phyloP scores from a whole-genome alignment of 2,329 filamentous ascomycete genomes.

The Fusarium verticillioides region DNA sequence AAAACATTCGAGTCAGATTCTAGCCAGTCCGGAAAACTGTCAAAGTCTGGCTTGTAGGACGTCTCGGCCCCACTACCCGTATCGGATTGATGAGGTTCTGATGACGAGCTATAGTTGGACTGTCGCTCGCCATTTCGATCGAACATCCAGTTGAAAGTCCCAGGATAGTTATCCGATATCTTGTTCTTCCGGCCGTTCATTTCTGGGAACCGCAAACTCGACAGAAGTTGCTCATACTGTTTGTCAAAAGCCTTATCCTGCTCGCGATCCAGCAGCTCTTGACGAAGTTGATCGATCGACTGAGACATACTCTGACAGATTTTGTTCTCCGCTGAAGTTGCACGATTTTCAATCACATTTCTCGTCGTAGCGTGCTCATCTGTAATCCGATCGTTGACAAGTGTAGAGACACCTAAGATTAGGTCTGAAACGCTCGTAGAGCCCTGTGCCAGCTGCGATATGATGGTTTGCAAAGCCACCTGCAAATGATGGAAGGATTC shows the following conservation, averaged over 20 bases:
- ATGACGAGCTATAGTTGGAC: accelerated
- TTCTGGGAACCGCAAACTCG: neutral
- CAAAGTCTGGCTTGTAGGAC: accelerated
- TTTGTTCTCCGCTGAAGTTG: too few relatives aligned
- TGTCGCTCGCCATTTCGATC: accelerated
- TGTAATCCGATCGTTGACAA: accelerated
- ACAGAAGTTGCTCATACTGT: neutral
- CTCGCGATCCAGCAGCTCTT: accelerated
- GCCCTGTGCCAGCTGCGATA: accelerated
- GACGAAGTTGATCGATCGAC: neutral
- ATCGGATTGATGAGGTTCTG: too few relatives aligned
- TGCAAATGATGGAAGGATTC: neutral
- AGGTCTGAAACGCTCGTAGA: neutral
- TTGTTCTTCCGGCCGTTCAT: neutral
- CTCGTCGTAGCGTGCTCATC: neutral
- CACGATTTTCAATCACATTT: too few relatives aligned
- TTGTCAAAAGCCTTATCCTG: neutral
- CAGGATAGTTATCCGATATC: neutral
- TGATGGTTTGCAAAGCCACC: accelerated
- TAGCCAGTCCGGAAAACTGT: neutral
- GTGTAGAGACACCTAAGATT: neutral
- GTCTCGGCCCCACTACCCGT: too few relatives aligned
- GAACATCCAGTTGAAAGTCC: neutral
- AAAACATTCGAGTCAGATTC: neutral
- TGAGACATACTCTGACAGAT: neutral